phyloP scores from a whole-genome alignment of 768 basidiomycete genomes.

The Termitomyces sp. region DNA sequence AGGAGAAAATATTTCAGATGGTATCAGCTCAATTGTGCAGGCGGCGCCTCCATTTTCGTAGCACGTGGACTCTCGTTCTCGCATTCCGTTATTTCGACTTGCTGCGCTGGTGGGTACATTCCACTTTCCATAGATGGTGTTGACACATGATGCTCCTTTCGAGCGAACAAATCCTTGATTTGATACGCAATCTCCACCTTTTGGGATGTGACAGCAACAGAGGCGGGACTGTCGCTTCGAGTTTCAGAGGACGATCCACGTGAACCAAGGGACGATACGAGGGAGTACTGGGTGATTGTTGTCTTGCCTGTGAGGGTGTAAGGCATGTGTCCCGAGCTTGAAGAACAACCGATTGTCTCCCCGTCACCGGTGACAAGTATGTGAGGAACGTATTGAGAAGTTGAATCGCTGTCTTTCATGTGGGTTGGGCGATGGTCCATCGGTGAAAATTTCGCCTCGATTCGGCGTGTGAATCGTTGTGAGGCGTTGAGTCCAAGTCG shows the following conservation, averaged over 20 bases:
- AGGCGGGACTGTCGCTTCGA: neutral
- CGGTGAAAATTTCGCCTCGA: constrained; percentile 16
- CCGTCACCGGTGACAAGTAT: constrained; percentile 9
- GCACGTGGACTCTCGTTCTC: neutral
- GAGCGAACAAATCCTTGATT: neutral
- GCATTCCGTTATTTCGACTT: neutral
- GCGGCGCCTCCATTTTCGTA: neutral
- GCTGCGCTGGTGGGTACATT: neutral
- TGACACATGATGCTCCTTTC: neutral
- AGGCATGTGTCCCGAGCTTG: neutral
- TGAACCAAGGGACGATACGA: neutral
- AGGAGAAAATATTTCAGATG: neutral
- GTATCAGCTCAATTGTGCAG: neutral
- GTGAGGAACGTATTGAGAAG: constrained; percentile 2
- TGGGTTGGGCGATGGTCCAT: neutral
- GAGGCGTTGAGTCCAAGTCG: constrained; percentile 14
- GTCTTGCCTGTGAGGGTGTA: neutral
- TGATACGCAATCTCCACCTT: neutral
- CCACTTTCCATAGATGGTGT: neutral
- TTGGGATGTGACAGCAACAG: neutral
- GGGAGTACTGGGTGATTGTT: neutral
- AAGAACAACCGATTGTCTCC: neutral
- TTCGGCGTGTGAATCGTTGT: constrained; percentile 15
- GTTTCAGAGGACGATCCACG: neutral
- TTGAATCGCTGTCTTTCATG: neutral